phyloP scores from a whole-genome alignment of 768 basidiomycete genomes.

The Leccinum barrowsii region DNA sequence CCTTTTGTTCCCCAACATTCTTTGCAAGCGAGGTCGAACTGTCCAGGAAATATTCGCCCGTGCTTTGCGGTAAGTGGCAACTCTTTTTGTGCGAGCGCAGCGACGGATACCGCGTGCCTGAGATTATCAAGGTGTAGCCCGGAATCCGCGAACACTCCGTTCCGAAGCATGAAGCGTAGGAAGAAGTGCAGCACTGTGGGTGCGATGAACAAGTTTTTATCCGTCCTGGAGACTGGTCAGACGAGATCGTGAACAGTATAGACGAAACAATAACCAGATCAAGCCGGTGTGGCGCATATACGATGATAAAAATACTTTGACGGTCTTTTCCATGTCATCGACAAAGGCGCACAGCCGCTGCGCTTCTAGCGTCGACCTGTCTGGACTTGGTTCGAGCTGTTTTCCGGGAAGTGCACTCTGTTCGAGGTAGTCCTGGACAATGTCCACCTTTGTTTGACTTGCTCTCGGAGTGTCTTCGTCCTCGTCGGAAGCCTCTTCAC shows the following conservation, averaged over 20 bases:
- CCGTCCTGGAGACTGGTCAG: slow-evolving; percentile 34
- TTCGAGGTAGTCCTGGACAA: slow-evolving; percentile 30
- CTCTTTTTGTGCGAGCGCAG: slow-evolving; percentile 36
- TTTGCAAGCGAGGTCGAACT: slow-evolving; percentile 48
- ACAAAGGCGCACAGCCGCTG: slow-evolving; percentile 48
- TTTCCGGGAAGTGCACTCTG: slow-evolving; percentile 29
- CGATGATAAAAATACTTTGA: slow-evolving; percentile 68
- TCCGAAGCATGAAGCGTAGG: slow-evolving; percentile 43
- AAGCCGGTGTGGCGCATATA: slow-evolving; percentile 63
- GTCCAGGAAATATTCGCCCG: slow-evolving; percentile 36
- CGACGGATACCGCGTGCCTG: slow-evolving; percentile 41
- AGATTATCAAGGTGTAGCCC: slow-evolving; percentile 29
- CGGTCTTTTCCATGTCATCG: slow-evolving; percentile 53
- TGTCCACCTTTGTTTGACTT: slow-evolving; percentile 16
- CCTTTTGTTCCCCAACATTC: slow-evolving; percentile 47
- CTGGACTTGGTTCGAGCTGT: slow-evolving; percentile 21
- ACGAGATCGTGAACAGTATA: background rate
- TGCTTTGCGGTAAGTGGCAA: slow-evolving; percentile 41
- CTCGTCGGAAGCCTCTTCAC: slow-evolving; percentile 29
- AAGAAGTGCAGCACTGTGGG: slow-evolving; percentile 46
- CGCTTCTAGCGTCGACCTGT: slow-evolving; percentile 9
- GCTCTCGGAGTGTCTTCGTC: slow-evolving; percentile 24
- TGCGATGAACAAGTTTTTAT: slow-evolving; percentile 38
- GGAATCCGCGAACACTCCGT: slow-evolving; percentile 37
- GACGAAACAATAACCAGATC: slow-evolving; percentile 47